phyloP scores from a whole-genome alignment of 2,329 filamentous ascomycete genomes.

The Cercospora canescens region DNA sequence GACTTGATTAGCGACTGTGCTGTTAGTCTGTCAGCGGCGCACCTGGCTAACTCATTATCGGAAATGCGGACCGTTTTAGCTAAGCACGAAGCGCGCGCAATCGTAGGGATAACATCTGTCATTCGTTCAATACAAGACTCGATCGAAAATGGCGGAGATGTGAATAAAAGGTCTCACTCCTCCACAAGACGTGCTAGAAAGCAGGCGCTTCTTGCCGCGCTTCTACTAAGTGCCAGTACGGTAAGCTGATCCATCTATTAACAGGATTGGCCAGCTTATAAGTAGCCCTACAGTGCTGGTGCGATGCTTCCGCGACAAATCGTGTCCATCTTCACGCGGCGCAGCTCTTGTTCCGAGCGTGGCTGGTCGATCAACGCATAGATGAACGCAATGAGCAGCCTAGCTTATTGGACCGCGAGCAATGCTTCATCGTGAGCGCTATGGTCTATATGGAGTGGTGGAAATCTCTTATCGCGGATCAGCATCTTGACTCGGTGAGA shows the following conservation, averaged over 20 bases:
- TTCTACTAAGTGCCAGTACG: neutral
- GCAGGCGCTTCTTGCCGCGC: neutral
- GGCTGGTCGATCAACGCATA: slow-evolving; percentile 11
- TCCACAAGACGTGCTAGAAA: neutral
- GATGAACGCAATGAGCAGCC: neutral
- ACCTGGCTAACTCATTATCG: neutral
- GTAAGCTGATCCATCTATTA: neutral
- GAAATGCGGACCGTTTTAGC: neutral
- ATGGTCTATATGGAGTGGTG: slow-evolving; percentile 23
- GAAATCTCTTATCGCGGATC: slow-evolving; percentile 17
- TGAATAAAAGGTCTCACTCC: neutral
- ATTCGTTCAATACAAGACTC: neutral
- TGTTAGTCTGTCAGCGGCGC: neutral
- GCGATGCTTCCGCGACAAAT: neutral
- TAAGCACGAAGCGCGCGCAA: neutral
- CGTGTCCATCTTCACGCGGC: slow-evolving; percentile 14
- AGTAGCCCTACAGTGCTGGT: neutral
- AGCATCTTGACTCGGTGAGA: slow-evolving; percentile 8
- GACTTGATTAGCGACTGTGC: neutral
- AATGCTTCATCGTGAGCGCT: slow-evolving; percentile 20
- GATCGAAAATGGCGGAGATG: neutral
- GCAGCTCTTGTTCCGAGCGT: slow-evolving; percentile 17
- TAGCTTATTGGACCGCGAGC: slow-evolving; percentile 12
- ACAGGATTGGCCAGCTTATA: neutral
- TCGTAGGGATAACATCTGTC: neutral